Base-by-base conservation (phyloP, 306 rosid genomes). In the Quercus alba region DNA sequence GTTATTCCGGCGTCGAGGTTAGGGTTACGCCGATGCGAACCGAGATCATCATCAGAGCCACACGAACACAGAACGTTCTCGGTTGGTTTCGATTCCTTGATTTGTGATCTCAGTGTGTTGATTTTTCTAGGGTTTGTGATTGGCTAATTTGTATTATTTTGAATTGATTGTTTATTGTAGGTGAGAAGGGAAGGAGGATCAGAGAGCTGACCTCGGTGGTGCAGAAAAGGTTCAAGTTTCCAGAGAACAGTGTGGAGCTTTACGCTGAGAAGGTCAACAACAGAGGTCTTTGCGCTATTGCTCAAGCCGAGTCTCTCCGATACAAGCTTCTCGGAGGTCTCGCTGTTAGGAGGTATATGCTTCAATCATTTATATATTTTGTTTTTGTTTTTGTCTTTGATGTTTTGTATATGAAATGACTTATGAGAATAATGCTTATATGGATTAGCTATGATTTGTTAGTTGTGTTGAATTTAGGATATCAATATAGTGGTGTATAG, bases 1-100 rank as follows among this genome's bases (percentile, higher is more conserved):
- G 97, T 2, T 91, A 91, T 82, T 91, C 97, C 12, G 97, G 97
- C 9, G 97, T 90, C 10, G 94, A 91, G 86, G 94, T 91, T 75
- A 88, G 94, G 79, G 92, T 89, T 20, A 89, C 94, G n/a, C 94
- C 94, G 6, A 88, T 88, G 94, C 90, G 92, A 10, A 89, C 97
- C 15, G 91, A 88, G 88, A 88, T 88, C 86, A 88, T 88, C 18
- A 88, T 88, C 83, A 82, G 91, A 59, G 91, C 91, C 46, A 88
- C 91, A 3, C 78, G 91, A 11, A 88, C 91, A 28, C 91, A 88
- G 30, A 88, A 86, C 66, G 91, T 88, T 78, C 86, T 86, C 2
- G 91, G 90, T 87, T 41, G 11, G 46, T 41, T 41, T 14, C 38
- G 72, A 35, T 72, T 11, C n/a, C 21, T 8, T 10, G 19, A 21